Percentiles rank a stretch among this genome's conserved stretches.
phyloP scores from a whole-genome alignment of 306 rosid species.

The Comarum palustre region DNA sequence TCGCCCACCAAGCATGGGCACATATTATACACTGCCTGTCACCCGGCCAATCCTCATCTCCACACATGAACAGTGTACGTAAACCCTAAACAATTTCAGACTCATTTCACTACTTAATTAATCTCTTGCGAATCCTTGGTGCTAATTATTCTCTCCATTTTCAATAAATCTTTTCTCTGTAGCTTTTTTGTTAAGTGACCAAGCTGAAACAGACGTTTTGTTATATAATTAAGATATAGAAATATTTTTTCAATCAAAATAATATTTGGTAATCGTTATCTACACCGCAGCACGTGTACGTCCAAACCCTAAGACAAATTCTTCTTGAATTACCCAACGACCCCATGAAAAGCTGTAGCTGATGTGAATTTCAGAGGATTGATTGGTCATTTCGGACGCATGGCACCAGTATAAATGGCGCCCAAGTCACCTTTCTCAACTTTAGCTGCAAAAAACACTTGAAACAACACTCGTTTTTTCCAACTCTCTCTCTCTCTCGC shows the following conservation, averaged over 20 bases:
- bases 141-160: background rate
- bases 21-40: conserved; percentile 17
- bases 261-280: background rate
- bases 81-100: conserved; percentile 1
- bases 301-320: background rate
- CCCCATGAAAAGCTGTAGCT: background rate
- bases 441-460: conserved; percentile 54
- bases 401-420: conserved; percentile 34
- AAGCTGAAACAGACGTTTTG: conserved; percentile 7
- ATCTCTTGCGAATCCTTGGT: background rate
- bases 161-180: background rate
- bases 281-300: background rate
- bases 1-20: conserved; percentile 30
- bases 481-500: conserved; percentile 19
- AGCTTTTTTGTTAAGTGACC: background rate
- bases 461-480: conserved; percentile 10
- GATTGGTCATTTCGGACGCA: background rate
- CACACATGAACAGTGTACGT: conserved; percentile 1
- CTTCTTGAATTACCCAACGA: background rate
- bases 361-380: conserved; percentile 21
- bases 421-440: conserved; percentile 28
- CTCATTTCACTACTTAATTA: background rate
- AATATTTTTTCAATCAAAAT: background rate
- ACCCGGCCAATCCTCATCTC: conserved; percentile 4
- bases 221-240: background rate